Base-by-base conservation (phyloP, 2,329 filamentous ascomycete genomes). In the Fusarium protoensiforme region DNA sequence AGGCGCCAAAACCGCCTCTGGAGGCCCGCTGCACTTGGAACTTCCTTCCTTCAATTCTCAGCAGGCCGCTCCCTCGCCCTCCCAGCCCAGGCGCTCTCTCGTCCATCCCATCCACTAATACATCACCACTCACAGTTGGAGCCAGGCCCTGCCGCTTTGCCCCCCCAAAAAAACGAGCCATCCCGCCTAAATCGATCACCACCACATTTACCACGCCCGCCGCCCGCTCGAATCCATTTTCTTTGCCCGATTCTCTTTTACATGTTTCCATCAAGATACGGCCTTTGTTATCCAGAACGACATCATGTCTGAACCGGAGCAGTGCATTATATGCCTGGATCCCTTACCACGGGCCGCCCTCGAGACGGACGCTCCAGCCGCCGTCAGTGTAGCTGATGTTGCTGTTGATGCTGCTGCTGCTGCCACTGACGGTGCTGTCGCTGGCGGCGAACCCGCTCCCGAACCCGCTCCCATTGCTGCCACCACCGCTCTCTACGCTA, bases 291-390 rank as follows among this genome's bases (percentile, higher is more conserved):
- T 80, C 81, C 77, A 78, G 81, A 82, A 81, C 83, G 83, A 81
- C 81, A 83, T 81, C 83, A 84, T 85, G 84, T 84, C 83, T 84
- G 84, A 85, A 78, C 83, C 89, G 84, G 90, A 92, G 83, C 89
- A 91, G 85, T 92, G 90, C 84, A 92, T 92, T 83, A 90, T 92
- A 83, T 92, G 90, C 86, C 86, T 92, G 80, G 90, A 92, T 79
- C 87, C 87, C 80, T 84, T 92, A 67, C 83, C 83, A 72, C 80
- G 76, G 74, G 73, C 77, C 64, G 74, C 76, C 54, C 73, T 77
- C 67, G 69, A 67, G 63, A 73, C 72, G 48, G 73, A 62, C 59
- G 64, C 69, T 64, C 58, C 62, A 54, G 67, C 59, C 64, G 73
- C 68, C 53, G 64, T 73, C 68, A 70, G 74, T 74, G 43, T 67